phyloP scores from a whole-genome alignment of 2,329 filamentous ascomycete genomes.

The Dactylonectria estremocensis region DNA sequence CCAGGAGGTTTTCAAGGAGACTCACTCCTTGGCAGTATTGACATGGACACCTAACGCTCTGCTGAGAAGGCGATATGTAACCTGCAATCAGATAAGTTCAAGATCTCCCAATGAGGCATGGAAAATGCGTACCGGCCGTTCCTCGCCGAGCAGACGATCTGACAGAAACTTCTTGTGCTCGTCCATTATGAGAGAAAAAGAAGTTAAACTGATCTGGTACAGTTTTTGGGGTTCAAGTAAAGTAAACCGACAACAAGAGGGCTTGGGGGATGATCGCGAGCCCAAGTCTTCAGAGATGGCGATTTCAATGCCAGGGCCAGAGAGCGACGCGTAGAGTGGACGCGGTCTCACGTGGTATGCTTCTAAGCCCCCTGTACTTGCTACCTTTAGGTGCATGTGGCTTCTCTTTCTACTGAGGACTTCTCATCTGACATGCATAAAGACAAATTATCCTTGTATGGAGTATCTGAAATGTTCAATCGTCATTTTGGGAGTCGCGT shows the following conservation, averaged over 20 bases:
- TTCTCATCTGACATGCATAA: not conserved
- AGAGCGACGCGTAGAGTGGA: slow-evolving; percentile 40
- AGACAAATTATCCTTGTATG: slow-evolving; percentile 18
- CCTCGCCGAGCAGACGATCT: slow-evolving; percentile 82
- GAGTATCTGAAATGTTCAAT: slow-evolving; percentile 10
- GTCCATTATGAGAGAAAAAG: slow-evolving; percentile 59
- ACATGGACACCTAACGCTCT: slow-evolving; percentile 87
- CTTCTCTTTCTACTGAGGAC: not conserved
- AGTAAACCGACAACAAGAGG: not conserved
- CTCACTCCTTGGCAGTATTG: slow-evolving; percentile 90
- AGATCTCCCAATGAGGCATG: slow-evolving; percentile 5
- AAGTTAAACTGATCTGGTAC: not conserved
- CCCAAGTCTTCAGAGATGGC: slow-evolving; percentile 28
- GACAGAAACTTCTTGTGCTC: slow-evolving; percentile 82
- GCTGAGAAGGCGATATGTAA: slow-evolving; percentile 90
- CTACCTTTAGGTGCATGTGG: slow-evolving; percentile 12
- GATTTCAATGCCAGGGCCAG: slow-evolving; percentile 22
- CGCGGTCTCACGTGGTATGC: slow-evolving; percentile 55
- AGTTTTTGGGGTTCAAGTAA: not conserved
- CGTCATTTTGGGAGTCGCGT: slow-evolving; percentile 43
- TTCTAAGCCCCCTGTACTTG: not conserved
- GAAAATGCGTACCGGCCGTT: slow-evolving; percentile 72
- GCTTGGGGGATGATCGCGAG: not conserved
- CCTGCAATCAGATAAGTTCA: slow-evolving; percentile 62
- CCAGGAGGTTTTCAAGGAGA: slow-evolving; percentile 11